Evolutionary conservation across 2,329 filamentous ascomycete genomes (phyloP), one percentile per base, ranked within the genome.

Genomic region (Epichloe brachyelytri): DNA sequence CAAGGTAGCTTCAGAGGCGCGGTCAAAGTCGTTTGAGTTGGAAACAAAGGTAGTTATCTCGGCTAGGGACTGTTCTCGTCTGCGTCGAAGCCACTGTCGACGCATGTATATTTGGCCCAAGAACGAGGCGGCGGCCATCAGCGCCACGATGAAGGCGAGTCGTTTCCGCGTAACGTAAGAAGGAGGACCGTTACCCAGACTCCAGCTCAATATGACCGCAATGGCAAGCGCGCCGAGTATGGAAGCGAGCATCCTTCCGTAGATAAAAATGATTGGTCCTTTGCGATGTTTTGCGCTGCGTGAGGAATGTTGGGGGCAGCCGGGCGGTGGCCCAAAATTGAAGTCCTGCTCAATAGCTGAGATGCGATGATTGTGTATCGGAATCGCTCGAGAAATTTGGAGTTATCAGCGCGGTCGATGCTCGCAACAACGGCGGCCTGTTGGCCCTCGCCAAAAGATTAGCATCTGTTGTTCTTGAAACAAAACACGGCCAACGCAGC

Each of bases 301-400:
- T 57, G 51, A 3, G 58, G 56, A 10, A 53, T 51, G 19, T 52
- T 58, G 5, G 55, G 51, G 34, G 55, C 56, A 4, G 60, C 53
- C 14, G 60, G 61, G 15, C 61, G 61, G 52, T 68, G 62, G 46
- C 67, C 61, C 15, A 65, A 51, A 40, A 78, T 79, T 4, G 79
- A 76, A 57, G 85, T 78, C 40, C 85, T 85, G 60, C 81, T 88
- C 40, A 96, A 74, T 14, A 96, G 77, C 64, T 95, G 89, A 20
- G 90, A 96, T 48, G 89, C 89, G 62, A 96, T 86, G 57, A 96
- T 87, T 20, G 87, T 85, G 68, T 96, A 96, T 56, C 90, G 86
- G 62, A 96, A 96, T 63, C 89, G 86, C 68, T 96, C 90, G 53
- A 95, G 76, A 61, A 96, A 95, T 57, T 83, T 83, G 58, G 84